Evolutionary conservation across 805 yeast species (phyloP), one percentile per base, ranked within the genome.

Genomic region (Kluyveromyces aestuarii): DNA sequence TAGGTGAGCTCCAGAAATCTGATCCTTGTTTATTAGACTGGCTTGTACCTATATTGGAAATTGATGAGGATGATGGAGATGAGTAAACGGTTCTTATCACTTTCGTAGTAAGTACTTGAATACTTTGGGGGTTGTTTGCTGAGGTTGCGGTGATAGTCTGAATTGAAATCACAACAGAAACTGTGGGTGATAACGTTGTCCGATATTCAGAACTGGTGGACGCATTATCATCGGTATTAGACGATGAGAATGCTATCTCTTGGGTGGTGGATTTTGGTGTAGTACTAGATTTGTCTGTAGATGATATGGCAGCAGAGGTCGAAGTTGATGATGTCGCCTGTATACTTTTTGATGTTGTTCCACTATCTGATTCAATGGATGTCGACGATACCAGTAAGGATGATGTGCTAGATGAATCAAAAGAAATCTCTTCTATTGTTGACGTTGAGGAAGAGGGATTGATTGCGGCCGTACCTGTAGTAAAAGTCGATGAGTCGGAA

Each of bases 1-100:
- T 95, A 42, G 77, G 78, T 43, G 79, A 70, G 49, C 74, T 72
- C 73, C 84, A 87, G 60, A 83, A 87, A 2, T 81, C 69, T 17
- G 57, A 59, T 9, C 57, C 57, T 27, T 45, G 44, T 18, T 41
- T 46, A 16, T 41, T 44, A 35, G 44, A 45, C 19, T 50, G 13
- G 13, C 48, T 37, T 17, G 44, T 27, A 5, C 52, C 18, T 5
- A 44, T 19, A 3, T 50, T 16, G 9, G 48, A n/a, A 3, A 41
- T n/a, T 10, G 50, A 27, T 8, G 38, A 33, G 21, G 43, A 40
- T 1, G 57, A 52, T 8, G 55, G 42, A 27, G 58, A 18, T 6
- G 59, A 41, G 27, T 39, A 48, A 9, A 54, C 50, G 7, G 60
- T 53, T 10, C 62, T 51, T 16, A 59, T 46, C 14, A 48, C 47